Base-by-base conservation (phyloP, 2,329 filamentous ascomycete genomes). In the Apiospora koreana region DNA sequence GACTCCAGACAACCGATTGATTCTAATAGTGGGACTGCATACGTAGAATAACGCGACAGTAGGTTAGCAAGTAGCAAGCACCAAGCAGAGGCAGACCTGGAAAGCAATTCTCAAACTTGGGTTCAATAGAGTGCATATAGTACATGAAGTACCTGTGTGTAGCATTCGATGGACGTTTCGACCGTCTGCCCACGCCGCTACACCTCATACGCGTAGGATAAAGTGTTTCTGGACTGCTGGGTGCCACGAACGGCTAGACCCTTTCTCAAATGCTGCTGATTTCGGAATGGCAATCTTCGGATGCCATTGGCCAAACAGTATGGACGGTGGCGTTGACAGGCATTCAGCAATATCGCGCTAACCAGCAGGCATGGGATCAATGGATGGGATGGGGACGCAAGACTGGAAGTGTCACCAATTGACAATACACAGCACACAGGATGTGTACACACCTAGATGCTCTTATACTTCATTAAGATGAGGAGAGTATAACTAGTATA, bases 301-400 rank as follows among this genome's bases (percentile, higher is more conserved):
- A 38, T 48, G 43, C 45, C 66, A 41, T 48, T 68, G 43, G 66
- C 43, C 31, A 48, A 25, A 25, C 23, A 43, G 43, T 25, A 28
- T 38, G 18, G 45, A 42, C 66, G 66, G 66, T 68, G 66, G 66
- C 66, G 66, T 48, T 28, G 43, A 68, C 35, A 67, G 43, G 66
- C 66, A 68, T 68, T 68, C 10, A 68, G 45, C 45, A 68, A 45
- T 38, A 68, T 50, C 43, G 35, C 66, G 66, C 66, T 68, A 67
- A 48, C 35, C 65, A 54, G 45, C 43, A 48, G 18, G 42, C 64
- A 66, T 35, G 21, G 54, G 31, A 62, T 62, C 23, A 18, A 28
- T 35, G 8, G 25, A 45, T 42, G 38, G 64, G 62, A 65, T 65
- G 41, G 64, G 38, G 64, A 42, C 62, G 42, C 35, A 35, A 35